A percentile compares a stretch with the other conserved stretches of the same genome.
These are phyloP conservation scores for Epichloe sp. DNA, from an alignment of 2,329 filamentous ascomycete genomes.

Conservation along the genomic window DNA sequence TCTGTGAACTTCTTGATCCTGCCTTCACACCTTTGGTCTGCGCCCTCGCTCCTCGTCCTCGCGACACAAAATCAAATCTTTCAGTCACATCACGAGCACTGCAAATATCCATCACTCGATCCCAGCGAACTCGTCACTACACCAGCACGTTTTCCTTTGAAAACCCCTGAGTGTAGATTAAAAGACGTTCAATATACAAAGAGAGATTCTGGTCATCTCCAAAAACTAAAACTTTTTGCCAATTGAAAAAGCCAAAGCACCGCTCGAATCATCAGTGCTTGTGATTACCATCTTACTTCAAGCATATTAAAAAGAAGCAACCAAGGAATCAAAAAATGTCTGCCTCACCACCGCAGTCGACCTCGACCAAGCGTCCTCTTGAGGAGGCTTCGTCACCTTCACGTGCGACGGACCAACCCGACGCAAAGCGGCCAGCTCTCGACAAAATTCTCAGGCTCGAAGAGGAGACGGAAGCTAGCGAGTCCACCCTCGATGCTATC, in stretches of 20 bases:
- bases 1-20: conserved; percentile 17
- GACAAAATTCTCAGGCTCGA: conserved; percentile 76
- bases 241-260: conserved; percentile 2
- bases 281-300: conserved; percentile 11
- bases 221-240: not conserved
- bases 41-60: conserved; percentile 18
- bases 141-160: conserved; percentile 93
- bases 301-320: conserved; percentile 13
- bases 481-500: conserved; percentile 23
- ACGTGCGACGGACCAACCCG: conserved; percentile 80
- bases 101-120: conserved; percentile 27
- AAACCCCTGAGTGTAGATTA: conserved; percentile 63
- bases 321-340: conserved; percentile 46
- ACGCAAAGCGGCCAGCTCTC: conserved; percentile 90
- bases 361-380: conserved; percentile 77
- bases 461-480: conserved; percentile 34
- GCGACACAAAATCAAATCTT: conserved; percentile 17
- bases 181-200: conserved; percentile 20
- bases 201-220: conserved; percentile 17
- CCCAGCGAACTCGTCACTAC: conserved; percentile 38
- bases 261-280: conserved; percentile 2
- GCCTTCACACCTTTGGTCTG: conserved; percentile 19
- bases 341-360: conserved; percentile 52
- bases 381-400: conserved; percentile 96
- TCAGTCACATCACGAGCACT: conserved; percentile 25